These are phyloP conservation scores for Rheum nobile DNA, from an alignment of 148 eudicot species.

Conservation along the genomic window DNA sequence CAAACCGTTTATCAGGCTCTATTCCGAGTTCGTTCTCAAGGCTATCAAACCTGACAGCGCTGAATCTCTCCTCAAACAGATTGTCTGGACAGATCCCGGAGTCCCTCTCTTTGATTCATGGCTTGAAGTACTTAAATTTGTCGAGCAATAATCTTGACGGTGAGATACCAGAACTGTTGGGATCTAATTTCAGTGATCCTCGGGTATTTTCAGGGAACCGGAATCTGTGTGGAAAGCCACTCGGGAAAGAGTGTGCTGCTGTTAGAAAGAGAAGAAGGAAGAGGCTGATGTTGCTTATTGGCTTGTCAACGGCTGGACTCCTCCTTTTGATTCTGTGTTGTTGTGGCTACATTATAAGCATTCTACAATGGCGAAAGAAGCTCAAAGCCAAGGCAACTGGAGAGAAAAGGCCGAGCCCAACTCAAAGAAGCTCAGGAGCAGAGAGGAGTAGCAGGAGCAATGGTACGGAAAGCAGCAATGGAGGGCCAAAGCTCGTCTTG, in stretches of 20 bases:
- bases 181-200: slow-evolving; percentile 36
- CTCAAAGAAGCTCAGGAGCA: slow-evolving; percentile 43
- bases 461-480: slow-evolving; percentile 38
- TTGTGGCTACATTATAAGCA: slow-evolving; percentile 40
- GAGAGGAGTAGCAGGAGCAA: slow-evolving; percentile 42
- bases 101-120: slow-evolving; percentile 29
- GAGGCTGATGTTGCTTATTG: slow-evolving; percentile 33
- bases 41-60: slow-evolving; percentile 30
- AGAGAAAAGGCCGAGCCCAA: slow-evolving; percentile 67
- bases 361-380: slow-evolving; percentile 58
- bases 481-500: slow-evolving; percentile 72
- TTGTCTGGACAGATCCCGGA: slow-evolving; percentile 60
- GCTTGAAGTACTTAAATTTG: slow-evolving; percentile 45
- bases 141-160: slow-evolving; percentile 58
- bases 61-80: slow-evolving; percentile 61
- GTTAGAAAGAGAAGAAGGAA: slow-evolving; percentile 24
- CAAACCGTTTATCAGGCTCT: slow-evolving; percentile 45
- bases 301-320: slow-evolving; percentile 36
- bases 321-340: slow-evolving; percentile 38
- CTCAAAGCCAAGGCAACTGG: slow-evolving; percentile 26
- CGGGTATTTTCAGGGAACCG: slow-evolving; percentile 34
- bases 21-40: slow-evolving; percentile 50
- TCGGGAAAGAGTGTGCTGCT: slow-evolving; percentile 28
- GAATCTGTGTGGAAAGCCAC: slow-evolving; percentile 59
- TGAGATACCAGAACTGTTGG: slow-evolving; percentile 49